Evolutionary conservation across 352 stramenopile genomes (phyloP), one percentile per base, ranked within the genome.

Genomic region (Globisporangium polare): DNA sequence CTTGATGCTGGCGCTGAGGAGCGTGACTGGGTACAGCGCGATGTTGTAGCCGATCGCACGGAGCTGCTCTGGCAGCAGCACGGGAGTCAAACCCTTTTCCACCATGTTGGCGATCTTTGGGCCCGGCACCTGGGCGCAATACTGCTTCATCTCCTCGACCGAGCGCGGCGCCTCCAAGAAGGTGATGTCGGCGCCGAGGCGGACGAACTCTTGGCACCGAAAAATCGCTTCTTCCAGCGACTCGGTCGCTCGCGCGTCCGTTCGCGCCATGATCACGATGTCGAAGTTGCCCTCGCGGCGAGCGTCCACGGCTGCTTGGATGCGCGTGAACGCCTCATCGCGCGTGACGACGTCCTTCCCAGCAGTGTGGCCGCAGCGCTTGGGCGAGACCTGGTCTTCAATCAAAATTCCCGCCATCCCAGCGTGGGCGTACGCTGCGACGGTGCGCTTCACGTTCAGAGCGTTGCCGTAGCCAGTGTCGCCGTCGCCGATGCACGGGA

Each of bases 331-430:
- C 2, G 92, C 92, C 54, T 98, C 92, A 27, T 93, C 78, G 37
- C 92, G 84, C 8, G 66, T 63, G 35, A 98, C 81, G 18, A 98
- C 89, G 18, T 76, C 80, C 61, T 98, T 98, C 43, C 91, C 94
- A 18, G 81, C 73, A 5, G 95, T 96, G 71, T 98, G 94, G 53
- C 92, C 92, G 67, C 92, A 98, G 69, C 91, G 73, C 73, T 98
- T 98, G 22, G 94, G 94, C 17, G 85, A 58, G 24, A 98, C 78
- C 73, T 98, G 92, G 76, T 98, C 92, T 73, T 98, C 94, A 50
- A 98, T 83, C 91, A 98, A 94, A 49, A 98, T 96, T 22, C 90
- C 92, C 13, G 85, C 92, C 88, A 98, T 97, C 3, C 90, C 90
- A 1, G 89, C 88, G 49, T 88, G 80, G 0, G 84, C 92, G 72